Evolutionary conservation across 164 flowering plant species (phyloP), one percentile per base, ranked within the genome.

Genomic region (Berberis vulgaris): DNA sequence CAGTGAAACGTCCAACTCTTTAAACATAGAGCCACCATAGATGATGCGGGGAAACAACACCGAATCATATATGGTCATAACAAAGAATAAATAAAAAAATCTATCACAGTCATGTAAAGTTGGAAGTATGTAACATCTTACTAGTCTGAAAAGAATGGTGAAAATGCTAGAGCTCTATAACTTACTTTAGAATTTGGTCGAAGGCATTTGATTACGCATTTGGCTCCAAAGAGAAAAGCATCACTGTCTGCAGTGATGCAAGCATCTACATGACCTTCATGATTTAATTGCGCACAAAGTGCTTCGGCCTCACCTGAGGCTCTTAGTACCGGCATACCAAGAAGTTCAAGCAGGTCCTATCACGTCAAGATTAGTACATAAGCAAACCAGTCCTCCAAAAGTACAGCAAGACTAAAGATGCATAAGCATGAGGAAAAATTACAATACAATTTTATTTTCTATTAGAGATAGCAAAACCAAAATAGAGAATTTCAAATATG

Each of bases 271-370:
- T 64, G 71, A 61, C 99, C 97, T 66, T 85, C 87, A 53, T 65
- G 67, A 72, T 91, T 85, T 65, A 94, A 77, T 63, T 84, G 87
- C 0, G 96, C 97, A 77, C 97, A 91, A 61, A 95, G 83, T 26
- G 91, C 97, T 81, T 95, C 99, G 60, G 99, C 97, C 76, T 95
- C 99, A 45, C 83, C 84, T 66, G 62, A 77, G 13, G 97, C 96
- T 77, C 76, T 77, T 42, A 95, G 49, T 7, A 91, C 81, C 6
- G 99, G 97, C 83, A 89, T 79, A 46, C 99, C 97, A 72, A 95
- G 76, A 54, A 89, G 85, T 77, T 89, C 79, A 74, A 91, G 86
- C 61, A 95, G 82, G 65, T 89, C 97, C 97, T 87, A 63, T n/a
- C 38, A 69, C 49, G 45, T 42, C 47, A 69, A 54, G 4, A 63